Conservation (phyloP, 352 stramenopile species). For the Phytophthora ohioensis region DNA sequence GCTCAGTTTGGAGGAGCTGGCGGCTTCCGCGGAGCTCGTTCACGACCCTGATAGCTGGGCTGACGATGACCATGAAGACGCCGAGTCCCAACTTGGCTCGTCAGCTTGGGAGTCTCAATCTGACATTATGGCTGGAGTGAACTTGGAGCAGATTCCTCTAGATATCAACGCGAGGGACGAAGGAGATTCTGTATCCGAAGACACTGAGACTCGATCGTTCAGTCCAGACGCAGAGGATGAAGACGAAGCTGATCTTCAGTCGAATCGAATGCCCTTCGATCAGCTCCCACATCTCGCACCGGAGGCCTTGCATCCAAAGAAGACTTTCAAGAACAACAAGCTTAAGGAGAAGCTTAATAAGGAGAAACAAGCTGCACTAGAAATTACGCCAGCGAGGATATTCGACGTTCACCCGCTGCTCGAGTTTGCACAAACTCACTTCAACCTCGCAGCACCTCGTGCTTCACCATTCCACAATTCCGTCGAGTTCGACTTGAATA, state of each 20-base stretch:
- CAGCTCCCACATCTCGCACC: constrained; percentile 25
- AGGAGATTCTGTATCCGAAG: neutral
- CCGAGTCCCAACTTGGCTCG: constrained; percentile 5
- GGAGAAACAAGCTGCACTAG: constrained; percentile 13
- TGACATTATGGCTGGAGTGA: neutral
- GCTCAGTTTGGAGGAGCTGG: constrained; percentile 21
- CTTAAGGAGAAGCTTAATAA: constrained; percentile 7
- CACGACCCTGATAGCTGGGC: constrained; percentile 25
- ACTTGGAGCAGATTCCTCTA: constrained; percentile 28
- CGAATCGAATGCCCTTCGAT: constrained; percentile 20
- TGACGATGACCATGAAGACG: constrained; percentile 14
- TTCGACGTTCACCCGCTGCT: constrained; percentile 54
- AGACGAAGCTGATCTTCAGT: constrained; percentile 2
- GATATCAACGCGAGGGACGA: constrained; percentile 4
- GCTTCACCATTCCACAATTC: constrained; percentile 35
- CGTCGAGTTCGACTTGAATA: constrained; percentile 52
- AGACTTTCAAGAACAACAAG: constrained; percentile 21
- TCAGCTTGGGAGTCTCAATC: constrained; percentile 24
- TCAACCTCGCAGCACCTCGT: constrained; percentile 37
- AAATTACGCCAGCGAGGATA: constrained; percentile 1
- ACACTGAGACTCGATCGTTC: constrained; percentile 10
- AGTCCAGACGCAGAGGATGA: neutral
- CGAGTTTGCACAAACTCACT: constrained; percentile 49
- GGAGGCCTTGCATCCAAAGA: constrained; percentile 24
- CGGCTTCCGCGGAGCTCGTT: neutral